Evolutionary conservation across 768 basidiomycete species (phyloP), one percentile per base, ranked within the genome.

Genomic region (Russula virescens): DNA sequence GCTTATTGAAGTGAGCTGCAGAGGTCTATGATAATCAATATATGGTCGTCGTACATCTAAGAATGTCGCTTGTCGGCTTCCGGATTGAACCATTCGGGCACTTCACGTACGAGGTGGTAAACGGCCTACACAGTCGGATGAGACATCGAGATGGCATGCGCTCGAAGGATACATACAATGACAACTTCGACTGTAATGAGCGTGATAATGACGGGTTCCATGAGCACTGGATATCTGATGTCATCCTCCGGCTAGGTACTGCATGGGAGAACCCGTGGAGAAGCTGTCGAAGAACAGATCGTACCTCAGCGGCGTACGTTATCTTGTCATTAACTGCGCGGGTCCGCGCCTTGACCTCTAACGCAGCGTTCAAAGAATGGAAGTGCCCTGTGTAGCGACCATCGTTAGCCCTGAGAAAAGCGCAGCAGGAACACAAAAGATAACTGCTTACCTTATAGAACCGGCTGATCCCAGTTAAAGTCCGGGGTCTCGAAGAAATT

Each of bases 131-230:
- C 35, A 6, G 19, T 26, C 53, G 62, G n/a, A 35, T 60, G 50
- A 61, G 28, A 40, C 19, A 8, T 23, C 18, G 8, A 31, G 52
- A 2, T 14, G 25, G 47, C 38, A 53, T 34, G 35, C 14, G 21
- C 8, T 49, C 10, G 31, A 31, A 34, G 42, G 40, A 38, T 10
- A 76, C 86, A 71, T 69, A 94, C 94, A 54, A 97, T 89, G 68
- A 93, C 79, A n/a, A 94, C 93, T 73, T 96, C 94, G 13, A 97
- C 92, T 0, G 94, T 91, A 69, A 98, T 97, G 53, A 98, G 86
- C 1, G 84, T 81, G 67, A 98, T 98, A 71, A 98, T 98, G 65
- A 98, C 89, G 5, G 96, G 78, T 74, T 98, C 96, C 89, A 98
- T 94, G 85, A 70, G 97, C 92, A 2, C 81, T 83, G 5, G 90